Conservation (phyloP, 2,329 filamentous ascomycete species). For the Coniochaeta hoffmannii region DNA sequence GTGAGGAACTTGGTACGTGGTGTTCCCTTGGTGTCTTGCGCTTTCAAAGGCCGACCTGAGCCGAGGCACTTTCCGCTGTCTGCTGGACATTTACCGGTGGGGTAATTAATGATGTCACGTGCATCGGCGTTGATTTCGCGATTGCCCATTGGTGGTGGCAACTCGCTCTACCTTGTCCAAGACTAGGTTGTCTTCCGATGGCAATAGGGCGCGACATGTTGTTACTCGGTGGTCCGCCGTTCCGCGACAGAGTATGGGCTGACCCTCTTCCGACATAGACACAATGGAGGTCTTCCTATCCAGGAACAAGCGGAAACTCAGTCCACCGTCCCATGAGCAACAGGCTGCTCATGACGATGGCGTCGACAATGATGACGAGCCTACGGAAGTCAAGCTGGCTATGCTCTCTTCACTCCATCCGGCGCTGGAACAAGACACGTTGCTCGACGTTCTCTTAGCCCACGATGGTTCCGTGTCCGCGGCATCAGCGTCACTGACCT, state of each 20-base stretch:
- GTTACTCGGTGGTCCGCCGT: not conserved
- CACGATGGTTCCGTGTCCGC: slow-evolving; percentile 69
- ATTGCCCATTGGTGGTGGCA: not conserved
- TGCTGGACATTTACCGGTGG: too few relatives aligned
- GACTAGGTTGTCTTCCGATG: not conserved
- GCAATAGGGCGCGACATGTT: not conserved
- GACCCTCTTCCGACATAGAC: not conserved
- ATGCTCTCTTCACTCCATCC: slow-evolving; percentile 73
- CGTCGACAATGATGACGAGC: slow-evolving; percentile 49
- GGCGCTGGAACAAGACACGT: slow-evolving; percentile 49
- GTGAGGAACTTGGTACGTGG: not conserved
- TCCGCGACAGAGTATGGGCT: not conserved
- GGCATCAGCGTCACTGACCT: slow-evolving; percentile 50
- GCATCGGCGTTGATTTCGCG: slow-evolving; percentile 8
- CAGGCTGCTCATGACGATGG: slow-evolving; percentile 16
- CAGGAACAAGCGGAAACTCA: slow-evolving; percentile 42
- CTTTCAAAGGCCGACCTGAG: not conserved
- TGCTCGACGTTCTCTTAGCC: slow-evolving; percentile 73
- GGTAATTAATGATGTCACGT: slow-evolving; percentile 6
- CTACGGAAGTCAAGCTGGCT: slow-evolving; percentile 85
- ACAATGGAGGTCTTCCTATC: slow-evolving; percentile 37
- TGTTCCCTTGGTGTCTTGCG: not conserved
- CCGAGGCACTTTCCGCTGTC: not conserved
- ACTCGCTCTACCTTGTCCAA: slow-evolving; percentile 4
- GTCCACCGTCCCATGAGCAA: slow-evolving; percentile 5